phyloP scores from a whole-genome alignment of 1,139 yeast genomes.

The Taphrina wiesneri region DNA sequence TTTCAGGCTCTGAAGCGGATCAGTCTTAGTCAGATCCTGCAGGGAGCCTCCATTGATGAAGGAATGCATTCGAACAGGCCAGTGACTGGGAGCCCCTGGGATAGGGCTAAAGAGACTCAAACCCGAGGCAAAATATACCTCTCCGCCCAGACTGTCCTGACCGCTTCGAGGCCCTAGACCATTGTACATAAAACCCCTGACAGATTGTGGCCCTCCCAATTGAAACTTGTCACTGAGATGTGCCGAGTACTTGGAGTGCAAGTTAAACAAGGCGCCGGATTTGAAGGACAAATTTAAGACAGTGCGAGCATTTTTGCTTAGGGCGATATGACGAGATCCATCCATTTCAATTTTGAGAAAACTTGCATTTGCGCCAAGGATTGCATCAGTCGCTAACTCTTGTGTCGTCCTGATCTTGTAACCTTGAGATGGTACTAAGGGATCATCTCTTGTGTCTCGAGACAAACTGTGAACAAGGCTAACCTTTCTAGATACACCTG shows the following conservation, averaged over 20 bases:
- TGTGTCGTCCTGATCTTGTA: constrained; percentile 54
- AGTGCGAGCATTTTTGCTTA: constrained; percentile 36
- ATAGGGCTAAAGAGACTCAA: constrained; percentile 63
- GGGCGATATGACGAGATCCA: constrained; percentile 40
- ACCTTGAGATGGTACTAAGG: constrained; percentile 54
- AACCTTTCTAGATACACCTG: constrained; percentile 48
- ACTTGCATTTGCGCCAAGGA: constrained; percentile 44
- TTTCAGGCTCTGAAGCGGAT: constrained; percentile 33
- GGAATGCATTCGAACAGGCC: constrained; percentile 42
- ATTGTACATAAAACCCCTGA: constrained; percentile 71
- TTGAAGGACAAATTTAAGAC: constrained; percentile 40
- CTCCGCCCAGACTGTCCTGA: constrained; percentile 70
- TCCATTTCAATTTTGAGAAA: constrained; percentile 44
- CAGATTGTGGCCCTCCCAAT: constrained; percentile 82
- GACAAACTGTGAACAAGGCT: constrained; percentile 44
- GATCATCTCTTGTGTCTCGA: constrained; percentile 45
- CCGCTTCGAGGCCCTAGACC: constrained; percentile 84
- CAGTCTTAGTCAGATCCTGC: constrained; percentile 49
- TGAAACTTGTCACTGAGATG: constrained; percentile 55
- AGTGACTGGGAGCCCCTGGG: constrained; percentile 54
- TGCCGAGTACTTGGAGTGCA: constrained; percentile 42
- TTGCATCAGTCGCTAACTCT: constrained; percentile 57
- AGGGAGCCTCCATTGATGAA: constrained; percentile 54
- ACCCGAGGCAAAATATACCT: constrained; percentile 70
- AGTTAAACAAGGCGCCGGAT: constrained; percentile 43